Evolutionary conservation across 2,329 filamentous ascomycete genomes (phyloP).

Genomic region (Claviceps citrina): DNA sequence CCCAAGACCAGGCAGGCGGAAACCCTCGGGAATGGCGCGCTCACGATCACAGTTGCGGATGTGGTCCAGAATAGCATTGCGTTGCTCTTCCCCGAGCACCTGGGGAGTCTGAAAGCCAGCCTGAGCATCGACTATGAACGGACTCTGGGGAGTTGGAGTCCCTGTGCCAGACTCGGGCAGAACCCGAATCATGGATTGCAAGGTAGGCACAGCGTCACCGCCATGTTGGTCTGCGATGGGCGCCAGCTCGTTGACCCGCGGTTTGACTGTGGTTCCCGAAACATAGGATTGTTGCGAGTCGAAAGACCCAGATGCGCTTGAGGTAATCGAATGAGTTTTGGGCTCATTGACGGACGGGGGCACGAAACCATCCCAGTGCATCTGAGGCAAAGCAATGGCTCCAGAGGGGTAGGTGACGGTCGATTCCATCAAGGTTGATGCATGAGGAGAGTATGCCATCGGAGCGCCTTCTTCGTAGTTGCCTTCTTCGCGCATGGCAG

Average conservation of each 20-base stretch:
- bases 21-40: conserved; percentile 70
- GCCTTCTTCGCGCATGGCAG: conserved; percentile 45
- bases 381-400: conserved; percentile 67
- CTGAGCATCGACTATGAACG: conserved; percentile 54
- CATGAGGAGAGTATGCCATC: conserved; percentile 59
- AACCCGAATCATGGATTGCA: conserved; percentile 60
- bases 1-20: conserved; percentile 66
- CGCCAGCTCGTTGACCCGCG: conserved; percentile 47
- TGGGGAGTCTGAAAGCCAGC: conserved; percentile 60
- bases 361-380: conserved; percentile 85
- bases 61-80: conserved; percentile 70
- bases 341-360: conserved; percentile 52
- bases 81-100: conserved; percentile 69
- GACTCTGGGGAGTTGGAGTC: conserved; percentile 60
- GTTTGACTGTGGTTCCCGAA: conserved; percentile 39
- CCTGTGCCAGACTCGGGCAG: conserved; percentile 52
- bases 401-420: conserved; percentile 62
- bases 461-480: conserved; percentile 42
- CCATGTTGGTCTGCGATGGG: conserved; percentile 49
- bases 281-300: conserved; percentile 52
- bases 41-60: conserved; percentile 70
- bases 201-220: conserved; percentile 46
- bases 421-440: conserved; percentile 59
- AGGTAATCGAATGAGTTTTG: conserved; percentile 60
- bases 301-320: conserved; percentile 48